Conservation (phyloP, 345 rosid species). For the Hirschfeldia incana region DNA sequence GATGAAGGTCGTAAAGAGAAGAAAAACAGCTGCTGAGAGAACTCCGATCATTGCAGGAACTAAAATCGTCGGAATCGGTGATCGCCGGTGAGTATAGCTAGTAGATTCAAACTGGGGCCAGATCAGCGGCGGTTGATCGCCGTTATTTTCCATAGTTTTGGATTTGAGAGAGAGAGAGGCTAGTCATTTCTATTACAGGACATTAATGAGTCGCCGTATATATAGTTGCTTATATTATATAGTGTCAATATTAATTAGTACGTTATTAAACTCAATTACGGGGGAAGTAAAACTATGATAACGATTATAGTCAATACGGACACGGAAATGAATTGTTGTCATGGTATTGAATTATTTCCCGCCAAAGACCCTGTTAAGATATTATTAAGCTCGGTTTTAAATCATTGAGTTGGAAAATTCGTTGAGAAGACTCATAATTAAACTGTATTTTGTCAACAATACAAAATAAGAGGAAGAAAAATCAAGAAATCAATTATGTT, state of each 20-base stretch:
- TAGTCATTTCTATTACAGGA: slow-evolving; percentile 18
- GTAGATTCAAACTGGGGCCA: slow-evolving; percentile 50
- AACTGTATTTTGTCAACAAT: not conserved
- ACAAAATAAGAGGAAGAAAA: not conserved
- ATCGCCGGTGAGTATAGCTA: slow-evolving; percentile 44
- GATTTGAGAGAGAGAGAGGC: slow-evolving; percentile 10
- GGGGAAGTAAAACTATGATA: slow-evolving; percentile 16
- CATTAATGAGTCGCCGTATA: slow-evolving; percentile 2
- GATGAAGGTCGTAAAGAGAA: slow-evolving; percentile 45
- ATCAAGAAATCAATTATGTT: no score
- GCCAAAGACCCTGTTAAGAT: not conserved
- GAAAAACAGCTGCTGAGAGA: slow-evolving; percentile 48
- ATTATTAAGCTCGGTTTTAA: not conserved
- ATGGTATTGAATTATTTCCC: slow-evolving; percentile 33
- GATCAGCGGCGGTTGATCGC: slow-evolving; percentile 47
- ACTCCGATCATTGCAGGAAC: slow-evolving; percentile 48
- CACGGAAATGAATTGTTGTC: slow-evolving; percentile 42
- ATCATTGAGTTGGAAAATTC: slow-evolving; percentile 18
- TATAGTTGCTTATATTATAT: slow-evolving; percentile 20
- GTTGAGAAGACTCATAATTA: not conserved
- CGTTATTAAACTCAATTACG: slow-evolving; percentile 3
- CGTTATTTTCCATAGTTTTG: slow-evolving; percentile 35
- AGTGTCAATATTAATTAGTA: slow-evolving; percentile 15
- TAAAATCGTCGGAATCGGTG: slow-evolving; percentile 41
- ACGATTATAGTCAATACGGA: slow-evolving; percentile 36